Conservation (phyloP, 1,284 basidiomycete genomes). For the Polyporus tsugae region DNA sequence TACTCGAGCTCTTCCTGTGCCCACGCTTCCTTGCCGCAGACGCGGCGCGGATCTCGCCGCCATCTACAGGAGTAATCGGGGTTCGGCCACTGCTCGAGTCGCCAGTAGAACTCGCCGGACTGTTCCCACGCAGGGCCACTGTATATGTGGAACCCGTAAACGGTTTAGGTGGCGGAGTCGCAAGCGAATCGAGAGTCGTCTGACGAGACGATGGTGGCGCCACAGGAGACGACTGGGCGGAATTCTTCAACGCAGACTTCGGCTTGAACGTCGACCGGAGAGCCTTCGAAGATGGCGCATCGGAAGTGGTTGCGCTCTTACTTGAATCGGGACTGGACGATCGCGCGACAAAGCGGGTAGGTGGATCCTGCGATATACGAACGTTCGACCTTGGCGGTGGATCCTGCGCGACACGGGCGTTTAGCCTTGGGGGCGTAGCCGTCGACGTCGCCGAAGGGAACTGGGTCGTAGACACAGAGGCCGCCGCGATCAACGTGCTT, state of each 20-base stretch:
- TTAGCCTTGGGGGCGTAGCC: constrained; percentile 9
- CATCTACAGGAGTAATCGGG: constrained; percentile 78
- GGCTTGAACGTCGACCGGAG: constrained; percentile 19
- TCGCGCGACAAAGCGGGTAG: constrained; percentile 24
- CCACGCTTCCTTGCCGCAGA: constrained; percentile 25
- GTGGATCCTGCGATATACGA: constrained; percentile 18
- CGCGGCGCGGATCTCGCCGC: constrained; percentile 66
- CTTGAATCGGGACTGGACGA: constrained; percentile 19
- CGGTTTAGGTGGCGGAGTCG: constrained; percentile 50
- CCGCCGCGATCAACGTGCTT: constrained; percentile 30
- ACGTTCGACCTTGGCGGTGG: constrained; percentile 17
- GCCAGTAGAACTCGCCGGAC: constrained; percentile 81
- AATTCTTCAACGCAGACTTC: constrained; percentile 28
- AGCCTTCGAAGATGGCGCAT: not conserved
- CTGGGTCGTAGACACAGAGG: constrained; percentile 21
- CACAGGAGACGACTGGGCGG: constrained; percentile 21
- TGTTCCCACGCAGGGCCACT: constrained; percentile 52
- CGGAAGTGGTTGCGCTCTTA: not conserved
- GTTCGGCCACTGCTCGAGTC: constrained; percentile 77
- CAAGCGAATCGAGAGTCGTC: constrained; percentile 14
- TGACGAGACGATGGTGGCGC: constrained; percentile 16
- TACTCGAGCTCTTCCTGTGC: constrained; percentile 62
- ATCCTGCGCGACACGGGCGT: not conserved
- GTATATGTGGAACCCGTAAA: constrained; percentile 43
- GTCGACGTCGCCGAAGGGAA: constrained; percentile 21